Conservation (phyloP, 345 rosid genomes). For the Dipteronia dyeriana region DNA sequence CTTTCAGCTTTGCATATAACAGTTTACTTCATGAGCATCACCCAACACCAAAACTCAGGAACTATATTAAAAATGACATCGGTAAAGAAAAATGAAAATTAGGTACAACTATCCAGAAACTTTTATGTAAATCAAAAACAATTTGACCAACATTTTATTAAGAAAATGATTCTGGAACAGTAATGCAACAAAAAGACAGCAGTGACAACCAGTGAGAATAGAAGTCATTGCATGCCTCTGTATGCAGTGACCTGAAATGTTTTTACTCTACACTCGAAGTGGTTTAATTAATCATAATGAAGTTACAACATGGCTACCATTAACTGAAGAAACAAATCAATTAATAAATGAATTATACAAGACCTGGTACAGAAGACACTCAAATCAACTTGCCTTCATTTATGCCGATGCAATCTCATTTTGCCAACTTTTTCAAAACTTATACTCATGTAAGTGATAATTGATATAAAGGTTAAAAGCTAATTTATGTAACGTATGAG, state of each 20-base stretch:
- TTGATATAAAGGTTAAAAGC: background rate
- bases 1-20: background rate
- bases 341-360: conserved; percentile 15
- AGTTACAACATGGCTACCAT: background rate
- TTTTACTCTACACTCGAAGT: conserved; percentile 5
- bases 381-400: conserved; percentile 18
- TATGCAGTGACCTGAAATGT: conserved; percentile 3
- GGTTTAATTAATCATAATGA: conserved; percentile 22
- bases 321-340: conserved; percentile 4
- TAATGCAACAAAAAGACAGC: conserved; percentile 5
- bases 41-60: background rate
- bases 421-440: conserved; percentile 10
- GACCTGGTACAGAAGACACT: conserved; percentile 26
- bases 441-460: conserved; percentile 10
- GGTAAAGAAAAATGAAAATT: background rate
- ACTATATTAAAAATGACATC: background rate
- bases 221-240: background rate
- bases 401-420: conserved; percentile 11
- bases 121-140: background rate
- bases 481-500: background rate
- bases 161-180: background rate
- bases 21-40: background rate
- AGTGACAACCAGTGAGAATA: conserved; percentile 1
- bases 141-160: background rate
- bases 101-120: background rate